Evolutionary conservation across 2,329 filamentous ascomycete species (phyloP), one percentile per base, ranked within the genome.

Genomic region (Biscogniauxia sp.): DNA sequence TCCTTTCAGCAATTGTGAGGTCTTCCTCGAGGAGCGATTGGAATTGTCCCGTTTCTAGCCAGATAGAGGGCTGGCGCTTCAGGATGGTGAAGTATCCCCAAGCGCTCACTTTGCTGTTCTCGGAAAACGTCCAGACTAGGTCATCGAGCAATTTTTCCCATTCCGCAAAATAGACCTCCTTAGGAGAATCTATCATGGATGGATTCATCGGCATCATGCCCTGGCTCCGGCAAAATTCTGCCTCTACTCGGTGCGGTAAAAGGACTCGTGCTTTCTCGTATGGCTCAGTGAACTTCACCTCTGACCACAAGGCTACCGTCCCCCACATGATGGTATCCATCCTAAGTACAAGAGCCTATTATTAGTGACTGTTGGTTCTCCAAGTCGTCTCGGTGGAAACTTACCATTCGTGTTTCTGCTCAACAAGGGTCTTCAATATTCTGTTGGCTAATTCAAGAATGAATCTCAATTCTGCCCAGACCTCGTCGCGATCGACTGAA

Each of bases 321-420:
- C 37, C 37, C 13, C 13, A 45, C 5, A 45, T 6, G 17, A 45
- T 5, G 2, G 37, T 45, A n/a, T 45, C 37, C 13, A 45, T 45
- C 37, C 37, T 45, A n/a, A 2, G 37, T 45, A 1, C 37, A 7
- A 17, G 4, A 45, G 13, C 5, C 37, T 17, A 11, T 45, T 17
- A 11, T 45, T n/a, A 45, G 37, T n/a, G 3, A 2, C 2, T 45
- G 17, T 45, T 45, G 5, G 4, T 45, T 17, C 37, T 9, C 6
- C 11, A 6, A 6, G 37, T 1, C 15, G 15, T n/a, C 37, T 7
- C 15, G 2, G 6, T 32, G 28, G n/a, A 13, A 26, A n/a, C 56
- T 53, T 53, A 61, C 59, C 59, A 61, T 1, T 26, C 4, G 28
- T 61, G 52, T n/a, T 41, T 37, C 20, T 61, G 55, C 55, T 23